Base-by-base conservation (phyloP, 208 protist genomes). In the Trypanosoma platydactyli region DNA sequence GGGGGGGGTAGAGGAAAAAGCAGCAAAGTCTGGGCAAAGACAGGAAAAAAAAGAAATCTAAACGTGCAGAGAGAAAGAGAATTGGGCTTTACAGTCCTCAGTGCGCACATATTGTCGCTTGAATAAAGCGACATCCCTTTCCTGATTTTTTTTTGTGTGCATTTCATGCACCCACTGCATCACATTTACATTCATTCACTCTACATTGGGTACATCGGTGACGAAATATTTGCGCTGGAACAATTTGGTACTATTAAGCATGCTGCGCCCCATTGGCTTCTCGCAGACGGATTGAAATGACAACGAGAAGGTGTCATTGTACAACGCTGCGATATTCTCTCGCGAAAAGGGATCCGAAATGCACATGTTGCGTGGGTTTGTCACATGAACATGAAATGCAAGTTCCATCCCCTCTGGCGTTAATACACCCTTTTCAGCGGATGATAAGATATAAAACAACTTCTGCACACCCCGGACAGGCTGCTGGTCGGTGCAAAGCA, bases 381-480 rank as follows among this genome's bases (percentile, higher is more conserved):
- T 90, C 7, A 81, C 85, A 49, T 78, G 68, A n/a, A 89, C 46
- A 64, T 96, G 91, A 54, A 88, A 85, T 49, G 76, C 62, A 13
- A 24, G 30, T 15, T 77, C 64, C 51, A 92, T 59, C 52, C 81
- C 72, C 1, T 50, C 50, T 22, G 63, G 27, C 22, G 56, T 76
- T 4, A 89, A 44, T 4, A 67, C 25, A 13, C 79, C 81, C 5
- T 61, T 67, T 22, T 70, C 59, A 1, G 65, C 29, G 0, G 42
- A 33, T 11, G 86, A 81, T 25, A 92, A 67, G 0, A 90, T 51
- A 45, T 80, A 80, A 40, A 96, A 92, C 5, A 83, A 86, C 79
- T 96, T 96, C 59, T 96, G 91, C 27, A 68, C 77, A 3, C 91
- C 91, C 6, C 91, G 85, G 18, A 96, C 69, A 5, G 84, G 86